phyloP scores from a whole-genome alignment of 2,329 filamentous ascomycete genomes.

The Hymenoscyphus occultus region DNA sequence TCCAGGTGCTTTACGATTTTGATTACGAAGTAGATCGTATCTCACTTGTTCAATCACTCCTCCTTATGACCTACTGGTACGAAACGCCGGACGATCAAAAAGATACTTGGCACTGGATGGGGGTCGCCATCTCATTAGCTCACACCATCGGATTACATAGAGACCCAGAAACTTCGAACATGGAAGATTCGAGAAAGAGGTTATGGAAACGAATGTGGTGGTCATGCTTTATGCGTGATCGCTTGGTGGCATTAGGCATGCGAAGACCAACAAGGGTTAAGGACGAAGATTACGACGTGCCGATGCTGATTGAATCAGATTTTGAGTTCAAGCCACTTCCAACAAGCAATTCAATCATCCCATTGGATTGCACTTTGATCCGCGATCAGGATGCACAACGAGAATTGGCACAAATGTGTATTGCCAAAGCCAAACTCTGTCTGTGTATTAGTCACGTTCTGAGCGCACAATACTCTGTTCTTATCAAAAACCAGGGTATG shows the following conservation, averaged over 20 bases:
- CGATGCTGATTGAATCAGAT: constrained; percentile 80
- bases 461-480: constrained; percentile 85
- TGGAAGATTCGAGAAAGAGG: constrained; percentile 70
- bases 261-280: constrained; percentile 88
- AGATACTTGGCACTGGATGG: constrained; percentile 99
- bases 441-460: constrained; percentile 87
- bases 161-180: constrained; percentile 74
- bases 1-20: constrained; percentile 82
- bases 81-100: constrained; percentile 96
- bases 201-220: constrained; percentile 97
- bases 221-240: constrained; percentile 95
- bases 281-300: constrained; percentile 89
- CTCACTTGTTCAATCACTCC: constrained; percentile 79
- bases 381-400: constrained; percentile 71
- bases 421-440: constrained; percentile 86
- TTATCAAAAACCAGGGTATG: constrained; percentile 78
- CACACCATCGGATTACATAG: constrained; percentile 92
- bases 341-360: constrained; percentile 65
- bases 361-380: constrained; percentile 66
- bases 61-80: constrained; percentile 97
- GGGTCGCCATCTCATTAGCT: constrained; percentile 86
- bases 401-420: constrained; percentile 82
- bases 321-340: constrained; percentile 74
- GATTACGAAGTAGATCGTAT: constrained; percentile 92
- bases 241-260: constrained; percentile 90